These are phyloP conservation scores for Cucumis hystrix DNA, from an alignment of 306 rosid species.

Conservation along the genomic window DNA sequence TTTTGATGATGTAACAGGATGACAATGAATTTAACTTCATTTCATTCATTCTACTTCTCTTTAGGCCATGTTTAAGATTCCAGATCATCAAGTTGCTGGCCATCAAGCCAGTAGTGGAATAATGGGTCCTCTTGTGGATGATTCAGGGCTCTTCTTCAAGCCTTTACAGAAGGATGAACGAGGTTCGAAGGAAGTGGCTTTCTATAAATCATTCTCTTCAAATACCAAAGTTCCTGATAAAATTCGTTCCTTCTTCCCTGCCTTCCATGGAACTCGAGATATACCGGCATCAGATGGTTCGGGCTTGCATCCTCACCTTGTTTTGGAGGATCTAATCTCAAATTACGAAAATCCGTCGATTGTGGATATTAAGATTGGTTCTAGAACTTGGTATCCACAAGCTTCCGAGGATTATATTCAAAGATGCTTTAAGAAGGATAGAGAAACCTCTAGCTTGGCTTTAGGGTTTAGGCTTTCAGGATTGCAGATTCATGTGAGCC, in stretches of 20 bases:
- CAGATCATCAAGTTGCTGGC: slow-evolving; percentile 90
- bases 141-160: slow-evolving; percentile 65
- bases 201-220: slow-evolving; percentile 29
- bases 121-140: slow-evolving; percentile 67
- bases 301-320: slow-evolving; percentile 52
- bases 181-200: slow-evolving; percentile 41
- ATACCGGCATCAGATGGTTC: slow-evolving; percentile 65
- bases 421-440: slow-evolving; percentile 40
- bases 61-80: slow-evolving; percentile 42
- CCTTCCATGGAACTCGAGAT: slow-evolving; percentile 35
- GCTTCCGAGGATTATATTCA: slow-evolving; percentile 49
- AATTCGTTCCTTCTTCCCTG: slow-evolving; percentile 40
- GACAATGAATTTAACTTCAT: neutral
- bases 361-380: slow-evolving; percentile 65
- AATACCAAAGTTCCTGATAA: slow-evolving; percentile 19
- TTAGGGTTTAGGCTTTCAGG: slow-evolving; percentile 76
- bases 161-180: slow-evolving; percentile 56
- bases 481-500: slow-evolving; percentile 23
- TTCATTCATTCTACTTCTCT: neutral
- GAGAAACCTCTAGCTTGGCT: slow-evolving; percentile 21
- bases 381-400: slow-evolving; percentile 64
- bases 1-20: neutral
- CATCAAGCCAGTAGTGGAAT: slow-evolving; percentile 44
- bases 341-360: slow-evolving; percentile 25
- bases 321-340: slow-evolving; percentile 33